Percentiles rank a stretch among this genome's conserved stretches.
Evolutionary conservation across 148 eudicot genomes (phyloP).

Genomic region (Camellia japonica): DNA sequence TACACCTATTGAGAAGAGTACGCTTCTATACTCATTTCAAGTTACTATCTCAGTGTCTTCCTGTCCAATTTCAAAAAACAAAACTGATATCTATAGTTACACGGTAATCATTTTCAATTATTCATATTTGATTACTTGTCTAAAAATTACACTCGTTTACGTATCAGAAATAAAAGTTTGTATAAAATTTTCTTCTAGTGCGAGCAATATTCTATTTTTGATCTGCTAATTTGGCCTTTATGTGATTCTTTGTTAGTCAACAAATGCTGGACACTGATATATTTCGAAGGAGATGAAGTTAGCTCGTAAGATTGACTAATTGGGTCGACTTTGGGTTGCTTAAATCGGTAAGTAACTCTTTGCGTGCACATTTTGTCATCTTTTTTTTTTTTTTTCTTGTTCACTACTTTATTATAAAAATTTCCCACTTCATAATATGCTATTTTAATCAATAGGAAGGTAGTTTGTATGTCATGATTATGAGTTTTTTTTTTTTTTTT

Average conservation of each 20-base stretch:
- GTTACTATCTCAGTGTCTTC: background rate
- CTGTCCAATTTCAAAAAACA: background rate
- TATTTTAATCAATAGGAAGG: background rate
- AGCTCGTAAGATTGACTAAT: background rate
- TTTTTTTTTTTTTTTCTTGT: background rate
- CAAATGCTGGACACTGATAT: no score
- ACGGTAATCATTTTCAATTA: background rate
- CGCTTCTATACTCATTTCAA: background rate
- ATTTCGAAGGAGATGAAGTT: background rate
- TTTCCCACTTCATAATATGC: background rate
- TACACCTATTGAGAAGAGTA: background rate
- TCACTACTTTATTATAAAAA: background rate
- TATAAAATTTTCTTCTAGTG: background rate
- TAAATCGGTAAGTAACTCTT: background rate
- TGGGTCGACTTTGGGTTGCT: background rate
- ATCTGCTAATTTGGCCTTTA: background rate
- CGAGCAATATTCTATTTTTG: background rate
- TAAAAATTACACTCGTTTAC: no score
- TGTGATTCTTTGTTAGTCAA: background rate
- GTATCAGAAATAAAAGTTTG: no score
- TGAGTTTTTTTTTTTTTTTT: background rate
- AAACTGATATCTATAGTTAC: background rate
- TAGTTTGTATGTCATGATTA: background rate
- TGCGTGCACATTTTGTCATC: background rate
- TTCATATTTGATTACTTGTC: background rate